Conservation (phyloP, 1,139 yeast genomes). For the Kluyveromyces sp. region DNA sequence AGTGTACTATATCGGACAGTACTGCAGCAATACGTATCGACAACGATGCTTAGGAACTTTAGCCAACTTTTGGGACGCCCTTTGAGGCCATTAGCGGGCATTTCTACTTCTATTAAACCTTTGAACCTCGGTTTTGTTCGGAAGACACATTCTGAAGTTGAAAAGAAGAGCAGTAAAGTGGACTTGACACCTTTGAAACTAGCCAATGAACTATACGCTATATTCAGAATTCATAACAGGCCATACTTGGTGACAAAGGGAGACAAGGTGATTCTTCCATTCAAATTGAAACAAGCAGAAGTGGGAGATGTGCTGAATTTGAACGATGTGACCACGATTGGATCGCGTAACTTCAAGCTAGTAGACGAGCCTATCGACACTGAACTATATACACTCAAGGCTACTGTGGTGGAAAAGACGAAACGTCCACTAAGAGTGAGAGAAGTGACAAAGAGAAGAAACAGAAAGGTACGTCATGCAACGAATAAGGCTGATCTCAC, state of each 20-base stretch:
- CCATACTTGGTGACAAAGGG: conserved; percentile 89
- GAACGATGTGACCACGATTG: conserved; percentile 71
- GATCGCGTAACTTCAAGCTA: conserved; percentile 75
- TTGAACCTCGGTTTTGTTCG: not conserved
- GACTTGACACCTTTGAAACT: conserved; percentile 55
- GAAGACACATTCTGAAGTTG: not conserved
- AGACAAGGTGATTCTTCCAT: conserved; percentile 74
- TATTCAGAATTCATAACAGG: conserved; percentile 72
- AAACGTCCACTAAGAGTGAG: conserved; percentile 69
- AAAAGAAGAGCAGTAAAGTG: conserved; percentile 9
- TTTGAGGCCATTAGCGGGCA: not conserved
- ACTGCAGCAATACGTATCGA: not conserved
- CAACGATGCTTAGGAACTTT: conserved; percentile 1
- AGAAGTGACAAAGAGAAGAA: conserved; percentile 65
- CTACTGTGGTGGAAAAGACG: conserved; percentile 79
- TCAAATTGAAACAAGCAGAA: conserved; percentile 60
- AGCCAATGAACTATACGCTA: conserved; percentile 68
- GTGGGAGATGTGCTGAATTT: conserved; percentile 75
- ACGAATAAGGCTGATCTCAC: conserved; percentile 77
- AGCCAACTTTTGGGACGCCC: not conserved
- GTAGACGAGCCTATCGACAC: conserved; percentile 48
- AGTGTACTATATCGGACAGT: not conserved
- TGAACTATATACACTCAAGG: conserved; percentile 53
- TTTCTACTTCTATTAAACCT: not conserved
- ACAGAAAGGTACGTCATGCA: conserved; percentile 75